Evolutionary conservation across 495 filamentous ascomycete genomes (phyloP).

Genomic region (Aeminium ludgeri): DNA sequence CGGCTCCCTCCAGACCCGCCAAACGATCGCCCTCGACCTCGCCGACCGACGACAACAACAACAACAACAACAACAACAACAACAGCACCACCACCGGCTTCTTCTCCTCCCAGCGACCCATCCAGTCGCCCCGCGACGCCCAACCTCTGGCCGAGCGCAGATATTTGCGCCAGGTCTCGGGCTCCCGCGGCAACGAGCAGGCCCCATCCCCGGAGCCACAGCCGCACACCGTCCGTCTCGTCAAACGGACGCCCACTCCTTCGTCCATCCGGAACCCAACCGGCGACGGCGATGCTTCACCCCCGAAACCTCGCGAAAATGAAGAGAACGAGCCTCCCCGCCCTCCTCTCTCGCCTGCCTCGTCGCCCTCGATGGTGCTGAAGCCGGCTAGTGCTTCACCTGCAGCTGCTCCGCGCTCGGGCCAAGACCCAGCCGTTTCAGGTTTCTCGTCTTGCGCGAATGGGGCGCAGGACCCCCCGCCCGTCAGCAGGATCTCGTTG

Average conservation of each 20-base stretch:
- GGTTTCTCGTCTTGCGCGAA: constrained; percentile 2
- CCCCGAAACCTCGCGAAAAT: background rate
- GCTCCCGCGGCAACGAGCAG: constrained; percentile 35
- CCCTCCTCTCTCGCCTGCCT: constrained; percentile 1
- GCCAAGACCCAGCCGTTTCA: constrained; percentile 11
- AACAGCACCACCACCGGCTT: constrained; percentile 13
- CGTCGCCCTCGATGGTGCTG: constrained; percentile 3
- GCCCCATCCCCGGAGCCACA: background rate
- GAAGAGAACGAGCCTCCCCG: background rate
- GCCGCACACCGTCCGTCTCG: constrained; percentile 31
- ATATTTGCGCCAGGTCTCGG: no score
- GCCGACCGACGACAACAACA: no score
- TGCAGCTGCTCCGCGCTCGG: constrained; percentile 2
- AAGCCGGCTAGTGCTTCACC: constrained; percentile 8
- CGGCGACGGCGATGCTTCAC: background rate
- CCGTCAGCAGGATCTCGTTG: constrained; percentile 6
- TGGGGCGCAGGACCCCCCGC: constrained; percentile 4
- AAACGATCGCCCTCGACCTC: no score
- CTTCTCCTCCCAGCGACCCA: constrained; percentile 5
- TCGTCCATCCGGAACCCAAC: background rate
- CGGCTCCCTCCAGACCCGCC: no score
- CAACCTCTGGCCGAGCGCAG: constrained; percentile 39
- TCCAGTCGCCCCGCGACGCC: constrained; percentile 11
- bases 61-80: no score
- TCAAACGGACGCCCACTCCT: constrained; percentile 13